Conservation (phyloP, 768 basidiomycete genomes). For the Cystofilobasidium bisporidii region DNA sequence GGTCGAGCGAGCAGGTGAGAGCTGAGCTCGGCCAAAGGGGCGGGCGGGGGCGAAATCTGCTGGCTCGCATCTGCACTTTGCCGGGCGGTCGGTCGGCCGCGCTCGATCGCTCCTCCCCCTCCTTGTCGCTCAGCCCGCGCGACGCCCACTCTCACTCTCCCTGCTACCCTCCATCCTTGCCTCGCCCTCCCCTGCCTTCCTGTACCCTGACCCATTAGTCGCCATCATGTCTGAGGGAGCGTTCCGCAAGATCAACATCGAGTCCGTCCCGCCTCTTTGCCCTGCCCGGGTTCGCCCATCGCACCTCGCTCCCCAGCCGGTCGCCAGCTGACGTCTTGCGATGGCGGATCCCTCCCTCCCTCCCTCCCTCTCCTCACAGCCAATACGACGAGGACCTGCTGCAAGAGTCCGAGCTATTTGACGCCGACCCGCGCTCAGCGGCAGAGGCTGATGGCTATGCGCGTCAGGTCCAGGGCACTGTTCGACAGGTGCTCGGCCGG, state of each 20-base stretch:
- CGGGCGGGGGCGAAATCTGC: too few species aligned
- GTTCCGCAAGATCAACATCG: conserved; percentile 90
- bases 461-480: conserved; percentile 61
- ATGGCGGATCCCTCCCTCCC: background rate
- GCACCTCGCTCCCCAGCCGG: background rate
- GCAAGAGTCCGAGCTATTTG: conserved; percentile 73
- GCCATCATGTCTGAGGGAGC: conserved; percentile 43
- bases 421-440: conserved; percentile 71
- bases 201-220: too few species aligned
- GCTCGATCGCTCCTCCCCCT: too few species aligned
- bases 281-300: background rate
- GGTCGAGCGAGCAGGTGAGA: too few species aligned
- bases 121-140: too few species aligned
- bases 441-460: conserved; percentile 63
- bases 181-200: background rate
- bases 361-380: background rate
- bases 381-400: conserved; percentile 79
- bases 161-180: too few species aligned
- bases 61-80: too few species aligned
- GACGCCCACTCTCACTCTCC: too few species aligned
- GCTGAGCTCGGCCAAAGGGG: too few species aligned
- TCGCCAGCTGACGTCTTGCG: background rate
- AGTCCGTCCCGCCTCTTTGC: conserved; percentile 41
- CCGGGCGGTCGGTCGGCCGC: too few species aligned
- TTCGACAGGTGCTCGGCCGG: conserved; percentile 66